Evolutionary conservation across 2,329 filamentous ascomycete species (phyloP).

Genomic region (Talaromyces pinophilus): DNA sequence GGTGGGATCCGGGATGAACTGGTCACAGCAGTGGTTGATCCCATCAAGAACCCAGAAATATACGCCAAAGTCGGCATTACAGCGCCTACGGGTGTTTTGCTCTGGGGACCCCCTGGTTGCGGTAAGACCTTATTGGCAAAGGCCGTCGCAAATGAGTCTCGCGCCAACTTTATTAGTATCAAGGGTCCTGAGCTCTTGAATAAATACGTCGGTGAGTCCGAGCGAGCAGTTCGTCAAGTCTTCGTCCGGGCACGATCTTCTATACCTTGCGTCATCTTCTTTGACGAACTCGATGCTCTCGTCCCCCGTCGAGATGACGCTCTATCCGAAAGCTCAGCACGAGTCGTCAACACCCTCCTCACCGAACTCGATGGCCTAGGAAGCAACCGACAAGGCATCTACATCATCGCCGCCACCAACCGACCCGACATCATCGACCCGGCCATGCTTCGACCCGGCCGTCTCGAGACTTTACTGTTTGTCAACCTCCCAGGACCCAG

Average conservation of each 20-base stretch:
- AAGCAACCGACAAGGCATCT: conserved; percentile 77
- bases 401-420: conserved; percentile 93
- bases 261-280: conserved; percentile 93
- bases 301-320: conserved; percentile 79
- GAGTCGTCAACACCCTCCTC: conserved; percentile 92
- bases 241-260: conserved; percentile 85
- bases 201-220: conserved; percentile 96
- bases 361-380: conserved; percentile 87
- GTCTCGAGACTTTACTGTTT: conserved; percentile 84
- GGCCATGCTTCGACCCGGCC: conserved; percentile 88
- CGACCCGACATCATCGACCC: conserved; percentile 94
- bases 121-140: conserved; percentile 96
- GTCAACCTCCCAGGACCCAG: conserved; percentile 78
- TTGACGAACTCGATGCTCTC: conserved; percentile 93
- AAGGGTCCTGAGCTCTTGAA: conserved; percentile 95
- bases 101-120: conserved; percentile 96
- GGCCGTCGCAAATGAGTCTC: conserved; percentile 90
- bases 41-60: conserved; percentile 77
- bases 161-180: conserved; percentile 97
- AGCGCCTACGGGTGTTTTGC: conserved; percentile 80
- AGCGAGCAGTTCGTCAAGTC: conserved; percentile 87
- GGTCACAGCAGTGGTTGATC: conserved; percentile 80
- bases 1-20: conserved; percentile 77
- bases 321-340: conserved; percentile 77
- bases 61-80: conserved; percentile 78